Base-by-base conservation (phyloP, 495 filamentous ascomycete genomes). In the Recurvomyces mirabilis region DNA sequence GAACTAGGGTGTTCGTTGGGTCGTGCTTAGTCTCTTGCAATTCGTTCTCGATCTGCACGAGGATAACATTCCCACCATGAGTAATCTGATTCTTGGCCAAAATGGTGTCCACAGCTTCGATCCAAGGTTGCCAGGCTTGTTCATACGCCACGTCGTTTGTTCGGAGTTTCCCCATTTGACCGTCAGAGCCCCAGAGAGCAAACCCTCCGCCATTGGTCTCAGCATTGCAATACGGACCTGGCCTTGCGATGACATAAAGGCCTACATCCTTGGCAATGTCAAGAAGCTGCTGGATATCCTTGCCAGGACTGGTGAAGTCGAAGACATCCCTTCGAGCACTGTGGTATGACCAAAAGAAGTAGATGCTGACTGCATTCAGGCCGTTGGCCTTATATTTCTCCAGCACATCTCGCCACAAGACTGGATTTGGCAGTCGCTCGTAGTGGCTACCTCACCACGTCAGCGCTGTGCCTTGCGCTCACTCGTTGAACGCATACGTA, bases 31-130 rank as follows among this genome's bases (percentile, higher is more conserved):
- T 58, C 41, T 60, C 58, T 28, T 46, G 42, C 14, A 63, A 49
- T 49, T 80, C 76, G 46, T 80, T 78, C 49, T 80, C 76, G 37
- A 77, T 72, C 48, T 80, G 76, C 52, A 70, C 72, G 23, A 67
- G 48, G 14, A 78, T 62, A 1, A 71, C 61, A 41, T 72, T 71
- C 4, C 72, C 67, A 1, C 74, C 76, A 42, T 75, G 64, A 1
- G 72, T 73, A 17, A 79, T 65, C 39, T 75, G 72, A 45, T 78
- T 67, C n/a, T 29, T 38, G 0, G 4, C 40, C 10, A 47, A 22
- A 21, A 55, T 47, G 2, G 34, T 32, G 29, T 26, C 38, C 19
- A 51, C 32, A 9, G 45, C 47, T 9, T 32, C 38, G 25, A 54
- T 45, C 30, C 38, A 55, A 4, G 52, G 52, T 9, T 40, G 63